These are phyloP conservation scores for Arachnomyces sp. DNA, from an alignment of 2,329 filamentous ascomycete species.

Conservation along the genomic window DNA sequence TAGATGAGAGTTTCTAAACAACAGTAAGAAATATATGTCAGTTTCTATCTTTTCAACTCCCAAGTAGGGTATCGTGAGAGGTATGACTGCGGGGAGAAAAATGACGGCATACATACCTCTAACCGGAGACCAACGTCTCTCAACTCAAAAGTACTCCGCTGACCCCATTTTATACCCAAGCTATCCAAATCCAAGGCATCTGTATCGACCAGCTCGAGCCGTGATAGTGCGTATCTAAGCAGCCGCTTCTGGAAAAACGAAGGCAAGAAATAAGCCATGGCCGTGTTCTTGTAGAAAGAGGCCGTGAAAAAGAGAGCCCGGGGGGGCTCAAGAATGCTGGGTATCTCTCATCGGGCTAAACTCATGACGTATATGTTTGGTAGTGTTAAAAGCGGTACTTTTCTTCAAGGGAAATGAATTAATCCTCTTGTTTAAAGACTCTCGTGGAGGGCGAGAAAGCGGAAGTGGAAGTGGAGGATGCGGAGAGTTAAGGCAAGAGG, in stretches of 20 bases:
- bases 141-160: slow-evolving; percentile 75
- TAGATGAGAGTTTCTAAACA: slow-evolving; percentile 66
- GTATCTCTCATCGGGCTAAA: slow-evolving; percentile 16
- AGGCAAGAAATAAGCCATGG: slow-evolving; percentile 69
- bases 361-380: background rate
- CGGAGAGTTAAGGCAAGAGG: no score
- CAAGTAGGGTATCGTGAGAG: background rate
- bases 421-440: no score
- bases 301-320: slow-evolving; percentile 22
- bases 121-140: slow-evolving; percentile 76
- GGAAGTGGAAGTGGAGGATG: no score
- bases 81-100: slow-evolving; percentile 2
- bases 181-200: slow-evolving; percentile 80
- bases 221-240: slow-evolving; percentile 75
- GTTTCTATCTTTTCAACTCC: background rate
- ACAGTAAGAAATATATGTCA: no score
- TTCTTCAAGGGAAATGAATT: background rate
- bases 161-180: slow-evolving; percentile 74
- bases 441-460: no score
- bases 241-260: slow-evolving; percentile 79
- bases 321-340: slow-evolving; percentile 18
- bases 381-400: background rate
- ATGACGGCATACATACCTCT: slow-evolving; percentile 48
- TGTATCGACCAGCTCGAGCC: slow-evolving; percentile 79
- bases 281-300: slow-evolving; percentile 8